Evolutionary conservation across 2,329 filamentous ascomycete species (phyloP).

Genomic region (Aspergillus phoenicis): DNA sequence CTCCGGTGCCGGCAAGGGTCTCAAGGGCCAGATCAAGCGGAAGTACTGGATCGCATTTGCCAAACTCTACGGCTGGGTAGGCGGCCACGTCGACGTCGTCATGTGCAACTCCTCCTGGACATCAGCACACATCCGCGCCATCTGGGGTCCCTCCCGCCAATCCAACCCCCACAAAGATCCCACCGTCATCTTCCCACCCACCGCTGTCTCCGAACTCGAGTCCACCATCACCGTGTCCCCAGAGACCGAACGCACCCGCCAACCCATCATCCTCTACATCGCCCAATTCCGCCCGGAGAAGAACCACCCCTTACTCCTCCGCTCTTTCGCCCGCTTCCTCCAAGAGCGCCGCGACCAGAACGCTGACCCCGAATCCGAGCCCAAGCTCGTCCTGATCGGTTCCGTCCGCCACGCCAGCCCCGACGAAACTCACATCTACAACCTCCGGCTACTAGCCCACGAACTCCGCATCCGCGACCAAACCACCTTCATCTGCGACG

Average conservation of each 20-base stretch:
- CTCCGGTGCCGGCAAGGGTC: conserved; percentile 75
- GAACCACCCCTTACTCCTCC: conserved; percentile 84
- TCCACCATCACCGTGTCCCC: conserved; percentile 70
- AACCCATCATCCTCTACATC: conserved; percentile 82
- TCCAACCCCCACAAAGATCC: conserved; percentile 47
- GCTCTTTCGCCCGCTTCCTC: conserved; percentile 78
- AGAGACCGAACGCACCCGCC: conserved; percentile 68
- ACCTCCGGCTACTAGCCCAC: conserved; percentile 80
- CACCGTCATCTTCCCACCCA: conserved; percentile 85
- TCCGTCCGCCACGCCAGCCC: conserved; percentile 74
- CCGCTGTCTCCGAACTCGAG: conserved; percentile 83
- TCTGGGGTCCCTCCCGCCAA: conserved; percentile 67
- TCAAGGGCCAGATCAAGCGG: conserved; percentile 71
- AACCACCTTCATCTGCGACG: conserved; percentile 87
- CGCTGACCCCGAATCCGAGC: conserved; percentile 40
- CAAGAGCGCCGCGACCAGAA: conserved; percentile 53
- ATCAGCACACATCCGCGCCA: conserved; percentile 72
- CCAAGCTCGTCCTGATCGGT: conserved; percentile 79
- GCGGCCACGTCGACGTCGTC: conserved; percentile 82
- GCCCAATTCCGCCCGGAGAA: conserved; percentile 98
- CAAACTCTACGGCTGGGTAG: conserved; percentile 76
- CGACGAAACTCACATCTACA: conserved; percentile 69
- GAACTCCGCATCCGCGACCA: conserved; percentile 81
- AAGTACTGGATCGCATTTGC: conserved; percentile 89
- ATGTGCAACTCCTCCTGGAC: conserved; percentile 99